Percentiles rank a stretch among this genome's conserved stretches.
phyloP scores from a whole-genome alignment of 371 early-diverging fungal species.

The Chytridiales sp. region DNA sequence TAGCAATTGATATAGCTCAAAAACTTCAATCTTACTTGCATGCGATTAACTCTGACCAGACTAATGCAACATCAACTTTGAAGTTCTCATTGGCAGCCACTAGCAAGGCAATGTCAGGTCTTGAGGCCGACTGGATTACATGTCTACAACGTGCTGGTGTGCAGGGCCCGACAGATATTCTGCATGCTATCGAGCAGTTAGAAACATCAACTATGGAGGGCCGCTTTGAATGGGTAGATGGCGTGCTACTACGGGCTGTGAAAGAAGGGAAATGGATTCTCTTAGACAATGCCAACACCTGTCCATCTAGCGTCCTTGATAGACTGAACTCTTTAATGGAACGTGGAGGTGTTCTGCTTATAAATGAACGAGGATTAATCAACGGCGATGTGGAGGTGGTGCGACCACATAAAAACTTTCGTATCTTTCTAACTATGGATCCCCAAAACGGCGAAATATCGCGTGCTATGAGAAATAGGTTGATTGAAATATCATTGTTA shows the following conservation, averaged over 20 bases:
- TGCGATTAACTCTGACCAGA: neutral
- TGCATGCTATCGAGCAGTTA: conserved; percentile 3
- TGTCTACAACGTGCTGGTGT: conserved; percentile 8
- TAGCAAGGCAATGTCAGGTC: too few species aligned
- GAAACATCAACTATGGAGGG: conserved; percentile 20
- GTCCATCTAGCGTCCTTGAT: conserved; percentile 93
- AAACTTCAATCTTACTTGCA: neutral
- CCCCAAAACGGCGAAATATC: conserved; percentile 91
- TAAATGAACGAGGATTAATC: conserved; percentile 88
- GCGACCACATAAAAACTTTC: conserved; percentile 92
- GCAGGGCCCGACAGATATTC: conserved; percentile 8
- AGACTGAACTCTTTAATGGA: conserved; percentile 93
- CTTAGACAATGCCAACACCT: conserved; percentile 98
- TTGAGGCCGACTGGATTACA: too few species aligned
- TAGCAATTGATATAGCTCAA: neutral
- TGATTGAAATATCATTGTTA: conserved; percentile 72
- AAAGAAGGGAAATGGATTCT: conserved; percentile 96
- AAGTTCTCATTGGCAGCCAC: neutral
- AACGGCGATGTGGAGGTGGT: conserved; percentile 75
- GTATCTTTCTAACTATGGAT: conserved; percentile 98
- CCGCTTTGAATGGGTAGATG: conserved; percentile 96
- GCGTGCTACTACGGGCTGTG: conserved; percentile 90
- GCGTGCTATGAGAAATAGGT: conserved; percentile 96
- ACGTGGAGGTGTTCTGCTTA: conserved; percentile 81
- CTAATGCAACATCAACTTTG: neutral